Evolutionary conservation across 768 basidiomycete species (phyloP).

Genomic region (Xerocomus spinulosus): DNA sequence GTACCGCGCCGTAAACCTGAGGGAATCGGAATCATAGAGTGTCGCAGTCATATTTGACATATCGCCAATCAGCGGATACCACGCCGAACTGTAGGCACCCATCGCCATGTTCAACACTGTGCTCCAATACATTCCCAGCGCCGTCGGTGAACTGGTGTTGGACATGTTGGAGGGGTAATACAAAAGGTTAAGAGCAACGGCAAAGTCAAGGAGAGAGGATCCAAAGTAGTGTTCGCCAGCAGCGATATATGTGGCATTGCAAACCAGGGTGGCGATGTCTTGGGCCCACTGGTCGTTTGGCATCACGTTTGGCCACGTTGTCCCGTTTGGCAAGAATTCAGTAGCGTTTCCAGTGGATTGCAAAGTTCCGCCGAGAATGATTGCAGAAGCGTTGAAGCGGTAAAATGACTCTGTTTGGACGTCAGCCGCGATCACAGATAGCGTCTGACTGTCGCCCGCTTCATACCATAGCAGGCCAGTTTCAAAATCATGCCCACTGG

Average conservation of each 20-base stretch:
- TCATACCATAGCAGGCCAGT: constrained; percentile 1
- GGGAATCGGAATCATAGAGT: too few relatives aligned
- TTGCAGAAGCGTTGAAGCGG: constrained; percentile 9
- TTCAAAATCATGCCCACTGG: not conserved
- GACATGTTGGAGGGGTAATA: not conserved
- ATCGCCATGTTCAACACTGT: constrained; percentile 3
- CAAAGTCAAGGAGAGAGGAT: constrained; percentile 6
- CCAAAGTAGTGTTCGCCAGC: not conserved
- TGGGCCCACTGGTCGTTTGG: constrained; percentile 10
- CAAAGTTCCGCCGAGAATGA: constrained; percentile 7
- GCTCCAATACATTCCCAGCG: constrained; percentile 1
- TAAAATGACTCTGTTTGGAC: not conserved
- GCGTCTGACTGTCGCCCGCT: constrained; percentile 5
- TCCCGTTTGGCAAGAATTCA: constrained; percentile 14
- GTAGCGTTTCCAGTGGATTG: constrained; percentile 4
- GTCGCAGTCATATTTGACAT: constrained; percentile 26
- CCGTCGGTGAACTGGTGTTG: not conserved
- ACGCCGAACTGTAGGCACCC: constrained; percentile 21
- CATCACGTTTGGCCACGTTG: constrained; percentile 12
- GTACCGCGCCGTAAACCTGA: not conserved
- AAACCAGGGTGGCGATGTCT: constrained; percentile 16
- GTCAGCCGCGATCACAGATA: constrained; percentile 4
- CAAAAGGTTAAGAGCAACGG: not conserved
- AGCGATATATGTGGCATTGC: not conserved
- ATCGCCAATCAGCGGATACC: constrained; percentile 38